Evolutionary conservation across 768 basidiomycete genomes (phyloP), one percentile per base, ranked within the genome.

Genomic region (Stropharia rugosoannulata): DNA sequence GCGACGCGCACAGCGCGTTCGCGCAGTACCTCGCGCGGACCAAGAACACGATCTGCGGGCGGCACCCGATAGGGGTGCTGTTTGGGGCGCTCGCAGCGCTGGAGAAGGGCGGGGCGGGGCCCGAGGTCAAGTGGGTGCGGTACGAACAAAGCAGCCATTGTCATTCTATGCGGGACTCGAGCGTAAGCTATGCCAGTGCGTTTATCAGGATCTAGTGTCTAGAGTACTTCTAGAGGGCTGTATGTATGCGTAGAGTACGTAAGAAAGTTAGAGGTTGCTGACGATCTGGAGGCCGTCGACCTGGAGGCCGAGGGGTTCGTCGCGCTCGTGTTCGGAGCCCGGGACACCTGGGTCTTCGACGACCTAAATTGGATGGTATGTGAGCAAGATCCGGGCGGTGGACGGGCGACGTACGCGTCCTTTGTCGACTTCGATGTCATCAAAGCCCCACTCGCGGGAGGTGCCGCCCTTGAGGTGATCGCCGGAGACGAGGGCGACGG

Each of bases 121-220:
- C 77, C 0, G 75, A 70, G 19, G 68, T 94, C 49, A 83, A 84
- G 59, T 99, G 93, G 85, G 92, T 97, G 19, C 77, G 87, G 61
- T 99, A 99, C 70, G 94, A 92, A 67, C 96, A 98, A 72, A 98
- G 95, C 67, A 90, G 85, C 65, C 76, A 80, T 54, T 94, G 91
- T 65, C 60, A 75, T 60, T 82, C 72, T 15, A 65, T 89, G 51
- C 72, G 76, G 45, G 92, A 95, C 69, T 92, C 89, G 35, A 98
- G 96, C 66, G 97, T 99, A 18, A 96, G 94, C 70, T 99, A 99
- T 67, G 95, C 95, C 7, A 96, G 95, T 67, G 97, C 87, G 29
- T 94, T 86, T 72, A 73, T 93, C 42, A 79, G 75, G 36, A 81
- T 92, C 68, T 89, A 76, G 49, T 25, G 51, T 60, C 56, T 62